These are phyloP conservation scores for Primulina tabacum DNA, from an alignment of 257 asterid genomes.

Conservation along the genomic window DNA sequence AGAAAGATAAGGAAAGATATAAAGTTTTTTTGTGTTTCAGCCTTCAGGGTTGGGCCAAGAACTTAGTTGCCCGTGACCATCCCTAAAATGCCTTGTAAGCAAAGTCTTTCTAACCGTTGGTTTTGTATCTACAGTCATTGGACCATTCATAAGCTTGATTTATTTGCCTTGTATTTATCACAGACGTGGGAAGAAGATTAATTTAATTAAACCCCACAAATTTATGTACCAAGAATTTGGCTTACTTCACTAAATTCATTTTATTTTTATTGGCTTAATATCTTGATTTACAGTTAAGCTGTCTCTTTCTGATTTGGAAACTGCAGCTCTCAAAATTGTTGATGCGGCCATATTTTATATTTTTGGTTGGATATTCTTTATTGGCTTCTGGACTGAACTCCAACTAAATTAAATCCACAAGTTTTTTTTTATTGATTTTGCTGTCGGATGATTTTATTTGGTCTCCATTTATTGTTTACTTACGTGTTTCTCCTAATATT, in stretches of 20 bases:
- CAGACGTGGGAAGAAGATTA: conserved; percentile 14
- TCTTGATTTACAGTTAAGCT: conserved; percentile 38
- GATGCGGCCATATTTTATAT: conserved; percentile 21
- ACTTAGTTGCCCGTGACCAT: conserved; percentile 16
- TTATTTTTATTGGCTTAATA: conserved; percentile 19
- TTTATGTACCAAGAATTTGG: conserved; percentile 11
- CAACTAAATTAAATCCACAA: conserved; percentile 13
- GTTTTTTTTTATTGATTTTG: conserved; percentile 36
- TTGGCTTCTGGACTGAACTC: conserved; percentile 23
- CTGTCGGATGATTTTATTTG: conserved; percentile 32
- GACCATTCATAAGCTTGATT: conserved; percentile 28
- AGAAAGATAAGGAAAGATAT: not conserved
- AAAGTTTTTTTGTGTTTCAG: not conserved
- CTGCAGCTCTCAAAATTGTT: conserved; percentile 53
- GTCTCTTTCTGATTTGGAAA: conserved; percentile 51
- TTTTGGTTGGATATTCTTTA: conserved; percentile 6
- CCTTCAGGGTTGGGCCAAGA: not conserved
- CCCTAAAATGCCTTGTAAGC: conserved; percentile 56
- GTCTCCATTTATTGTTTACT: conserved; percentile 16
- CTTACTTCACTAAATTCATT: conserved; percentile 21
- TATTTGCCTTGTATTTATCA: conserved; percentile 27
- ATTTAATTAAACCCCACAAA: conserved; percentile 21
- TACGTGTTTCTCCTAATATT: conserved; percentile 29
- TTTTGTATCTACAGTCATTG: conserved; percentile 28
- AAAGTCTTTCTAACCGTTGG: conserved; percentile 60